Base-by-base conservation (phyloP, 1,139 yeast genomes). In the Zygosaccharomyces pseudobailii region DNA sequence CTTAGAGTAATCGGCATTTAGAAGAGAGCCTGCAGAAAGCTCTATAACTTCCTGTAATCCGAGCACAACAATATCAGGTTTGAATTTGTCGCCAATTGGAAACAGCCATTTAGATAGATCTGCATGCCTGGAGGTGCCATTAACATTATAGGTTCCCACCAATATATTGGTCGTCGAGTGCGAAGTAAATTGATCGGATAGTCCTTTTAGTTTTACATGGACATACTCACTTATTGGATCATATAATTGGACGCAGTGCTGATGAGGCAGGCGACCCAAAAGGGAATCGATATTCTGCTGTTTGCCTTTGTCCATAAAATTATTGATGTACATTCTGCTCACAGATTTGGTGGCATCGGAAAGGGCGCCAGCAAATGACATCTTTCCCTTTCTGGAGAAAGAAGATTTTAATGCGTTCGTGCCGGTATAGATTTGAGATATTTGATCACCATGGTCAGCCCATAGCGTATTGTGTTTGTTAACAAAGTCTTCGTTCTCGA, bases 381-480 rank as follows among this genome's bases (percentile, higher is more conserved):
- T 88, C 61, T 89, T 90, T 17, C 98, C 98, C 36, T 88, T 84
- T 62, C 98, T 76, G 2, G 97, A 86, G 63, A 85, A 92, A 4
- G 96, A 87, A 0, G 97, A 87, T 65, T 94, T 94, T 43, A 94
- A 72, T 0, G 98, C 98, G 63, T 92, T 90, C 0, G 98, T 94
- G 5, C 98, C 98, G 0, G 98, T 92, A 64, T 94, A 94, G 25
- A 92, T 92, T 65, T 89, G 97, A 1, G 97, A 89, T 7, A 94
- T 79, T 51, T 94, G 96, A 67, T 94, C 98, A 40, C 98, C 99
- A 65, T 92, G 90, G 66, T 94, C 97, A 0, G 98, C 99, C 98
- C 98, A 94, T 21, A 92, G 69, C 3, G 84, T 73, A 58, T 89
- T 87, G 61, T 90, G 97, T 51, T 78, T 81, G 35, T 69, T 64